phyloP scores from a whole-genome alignment of 306 rosid genomes.

The Glycine tomentella region DNA sequence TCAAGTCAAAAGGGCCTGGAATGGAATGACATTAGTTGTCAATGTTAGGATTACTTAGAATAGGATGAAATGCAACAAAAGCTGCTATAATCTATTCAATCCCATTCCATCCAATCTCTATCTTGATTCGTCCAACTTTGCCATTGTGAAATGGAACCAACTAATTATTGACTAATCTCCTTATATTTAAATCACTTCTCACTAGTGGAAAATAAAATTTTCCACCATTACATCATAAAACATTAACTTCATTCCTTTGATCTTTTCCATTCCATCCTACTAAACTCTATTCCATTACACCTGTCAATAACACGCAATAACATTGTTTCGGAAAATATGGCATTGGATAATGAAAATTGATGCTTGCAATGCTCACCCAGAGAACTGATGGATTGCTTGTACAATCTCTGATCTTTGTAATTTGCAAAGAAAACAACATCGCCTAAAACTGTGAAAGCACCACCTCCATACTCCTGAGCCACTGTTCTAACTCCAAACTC shows the following conservation, averaged over 20 bases:
- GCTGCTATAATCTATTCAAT: background rate
- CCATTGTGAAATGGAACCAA: background rate
- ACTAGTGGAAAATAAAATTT: background rate
- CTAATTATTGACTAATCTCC: background rate
- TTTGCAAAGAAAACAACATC: conserved; percentile 75
- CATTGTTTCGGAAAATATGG: background rate
- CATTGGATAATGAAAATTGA: conserved; percentile 8
- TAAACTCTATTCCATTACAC: background rate
- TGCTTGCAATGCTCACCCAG: conserved; percentile 55
- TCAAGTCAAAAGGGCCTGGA: background rate
- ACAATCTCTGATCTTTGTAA: conserved; percentile 88
- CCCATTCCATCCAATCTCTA: background rate
- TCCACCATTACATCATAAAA: background rate
- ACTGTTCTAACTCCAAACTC: conserved; percentile 83
- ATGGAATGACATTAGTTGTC: background rate
- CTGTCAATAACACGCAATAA: conserved; percentile 4
- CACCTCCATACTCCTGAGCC: conserved; percentile 97
- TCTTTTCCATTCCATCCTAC: conserved; percentile 10
- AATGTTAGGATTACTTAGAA: background rate
- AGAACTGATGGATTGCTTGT: conserved; percentile 69
- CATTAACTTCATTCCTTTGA: background rate
- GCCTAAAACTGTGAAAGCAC: conserved; percentile 78
- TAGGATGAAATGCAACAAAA: background rate
- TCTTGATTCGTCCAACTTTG: background rate
- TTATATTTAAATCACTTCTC: background rate